Conservation (phyloP, 306 rosid species). For the Canavalia gladiata region DNA sequence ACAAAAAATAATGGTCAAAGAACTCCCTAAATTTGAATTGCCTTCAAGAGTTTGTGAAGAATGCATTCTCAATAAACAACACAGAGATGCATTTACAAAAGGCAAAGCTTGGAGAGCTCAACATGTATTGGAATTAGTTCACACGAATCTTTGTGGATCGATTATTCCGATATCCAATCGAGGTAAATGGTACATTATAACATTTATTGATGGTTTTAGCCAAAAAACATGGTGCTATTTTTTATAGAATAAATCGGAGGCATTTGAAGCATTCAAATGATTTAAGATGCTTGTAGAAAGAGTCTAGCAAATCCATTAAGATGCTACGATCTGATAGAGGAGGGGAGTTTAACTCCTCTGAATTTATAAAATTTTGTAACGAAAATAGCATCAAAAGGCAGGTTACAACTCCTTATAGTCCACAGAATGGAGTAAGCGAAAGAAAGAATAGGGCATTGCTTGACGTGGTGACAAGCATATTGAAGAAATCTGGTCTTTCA, state of each 20-base stretch:
- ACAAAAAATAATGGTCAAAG: too few relatives aligned
- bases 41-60: too few relatives aligned
- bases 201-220: background rate
- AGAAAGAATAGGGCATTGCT: background rate
- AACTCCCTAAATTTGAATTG: too few relatives aligned
- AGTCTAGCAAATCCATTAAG: background rate
- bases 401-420: background rate
- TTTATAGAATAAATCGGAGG: background rate
- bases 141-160: too few relatives aligned
- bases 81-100: too few relatives aligned
- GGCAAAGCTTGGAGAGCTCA: too few relatives aligned
- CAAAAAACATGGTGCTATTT: background rate
- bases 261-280: background rate
- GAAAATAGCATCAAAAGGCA: background rate
- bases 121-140: too few relatives aligned
- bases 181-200: background rate
- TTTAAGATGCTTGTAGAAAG: background rate
- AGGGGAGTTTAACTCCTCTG: background rate
- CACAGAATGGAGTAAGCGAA: background rate
- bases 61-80: too few relatives aligned
- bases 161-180: too few relatives aligned
- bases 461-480: background rate
- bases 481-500: background rate
- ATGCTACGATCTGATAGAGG: background rate
- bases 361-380: background rate